Conservation (phyloP, 163 green algal species). For the Chlamydomonas reinhardtii region DNA sequence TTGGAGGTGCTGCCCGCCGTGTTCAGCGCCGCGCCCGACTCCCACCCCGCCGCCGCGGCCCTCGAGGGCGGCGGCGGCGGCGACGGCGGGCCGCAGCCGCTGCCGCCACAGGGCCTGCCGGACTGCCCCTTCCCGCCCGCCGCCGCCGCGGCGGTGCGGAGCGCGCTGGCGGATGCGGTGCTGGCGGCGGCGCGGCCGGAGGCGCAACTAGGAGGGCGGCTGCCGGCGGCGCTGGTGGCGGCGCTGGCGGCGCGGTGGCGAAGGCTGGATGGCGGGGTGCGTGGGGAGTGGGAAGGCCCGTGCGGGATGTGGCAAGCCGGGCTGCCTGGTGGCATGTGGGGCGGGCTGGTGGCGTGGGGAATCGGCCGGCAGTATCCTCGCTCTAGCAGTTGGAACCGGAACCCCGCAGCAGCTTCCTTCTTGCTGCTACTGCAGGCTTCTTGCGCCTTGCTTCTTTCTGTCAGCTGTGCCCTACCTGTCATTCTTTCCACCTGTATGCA, state of each 20-base stretch:
- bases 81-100: neutral
- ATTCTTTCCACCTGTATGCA: no score
- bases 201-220: conserved; percentile 34
- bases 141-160: conserved; percentile 10
- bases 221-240: conserved; percentile 49
- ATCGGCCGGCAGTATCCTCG: no score
- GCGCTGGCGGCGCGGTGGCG: conserved; percentile 8
- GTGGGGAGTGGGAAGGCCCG: no score
- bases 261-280: neutral
- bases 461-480: no score
- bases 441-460: no score
- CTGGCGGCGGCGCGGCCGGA: neutral
- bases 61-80: neutral
- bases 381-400: no score
- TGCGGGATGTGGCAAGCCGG: no score
- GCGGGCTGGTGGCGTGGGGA: no score
- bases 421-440: no score
- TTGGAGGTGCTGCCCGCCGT: conserved; percentile 43
- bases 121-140: conserved; percentile 9
- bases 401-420: no score
- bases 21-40: conserved; percentile 45
- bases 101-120: neutral
- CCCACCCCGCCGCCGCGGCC: neutral
- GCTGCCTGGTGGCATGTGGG: no score
- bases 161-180: neutral